Base-by-base conservation (phyloP, 352 stramenopile species). In the Phytophthora vignae region DNA sequence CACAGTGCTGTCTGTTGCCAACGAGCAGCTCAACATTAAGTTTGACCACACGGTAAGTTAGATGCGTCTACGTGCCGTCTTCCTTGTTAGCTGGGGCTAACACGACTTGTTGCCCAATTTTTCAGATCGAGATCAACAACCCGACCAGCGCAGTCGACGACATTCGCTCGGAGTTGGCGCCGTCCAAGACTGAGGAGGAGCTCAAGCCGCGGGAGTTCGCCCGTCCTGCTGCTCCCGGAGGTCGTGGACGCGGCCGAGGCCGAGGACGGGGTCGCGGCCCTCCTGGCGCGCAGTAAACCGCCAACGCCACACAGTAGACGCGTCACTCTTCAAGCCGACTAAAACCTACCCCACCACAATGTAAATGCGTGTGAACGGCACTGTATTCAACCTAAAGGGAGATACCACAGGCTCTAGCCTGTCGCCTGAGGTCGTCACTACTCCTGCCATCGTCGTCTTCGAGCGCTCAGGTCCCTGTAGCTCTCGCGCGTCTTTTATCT, bases 61-160 rank as follows among this genome's bases (percentile, higher is more conserved):
- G 10, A 57, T 25, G 14, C 5, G 12, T 19, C 50, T 55, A 15
- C 2, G 27, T 61, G 1, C 9, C 27, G 25, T 44, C n/a, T 17
- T 17, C 2, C 54, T 22, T 38, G 25, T 59, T 11, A 10, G 42
- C 10, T 6, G 4, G 19, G 53, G 49, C 50, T 71, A 31, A 76
- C 42, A 19, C 38, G 8, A 40, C 17, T 12, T 60, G 21, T 7
- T 25, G 56, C n/a, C 8, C 6, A 4, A 2, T 14, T 8, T n/a
- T 66, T 25, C 54, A 91, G 83, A 87, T 96, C 52, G 89, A 96
- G 71, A 90, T 96, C 64, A 94, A 90, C 52, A 87, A 85, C 40
- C 74, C 79, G 9, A 50, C 64, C 27, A 74, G 87, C 53, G 83
- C 82, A 5, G 71, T 76, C 22, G 88, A 96, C 11, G 85, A 93